Evolutionary conservation across 371 early-diverging fungal genomes (phyloP).

Genomic region (Saksenaea oblongispora): DNA sequence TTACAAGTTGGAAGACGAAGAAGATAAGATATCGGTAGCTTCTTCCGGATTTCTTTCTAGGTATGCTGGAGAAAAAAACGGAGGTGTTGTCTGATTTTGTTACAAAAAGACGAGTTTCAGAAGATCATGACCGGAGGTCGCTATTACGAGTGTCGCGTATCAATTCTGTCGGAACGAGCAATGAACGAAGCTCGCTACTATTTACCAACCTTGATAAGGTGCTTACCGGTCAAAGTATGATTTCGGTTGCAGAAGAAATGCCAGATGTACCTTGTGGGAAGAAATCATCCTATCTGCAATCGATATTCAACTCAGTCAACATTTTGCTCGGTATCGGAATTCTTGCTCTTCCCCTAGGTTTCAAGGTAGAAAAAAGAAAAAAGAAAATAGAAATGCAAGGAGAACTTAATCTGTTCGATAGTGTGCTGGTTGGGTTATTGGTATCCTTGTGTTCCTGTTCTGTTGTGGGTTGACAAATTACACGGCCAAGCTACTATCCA

Average conservation of each 20-base stretch:
- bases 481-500: slow-evolving; percentile 65
- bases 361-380: slow-evolving; percentile 33
- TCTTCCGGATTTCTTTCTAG: too few relatives aligned
- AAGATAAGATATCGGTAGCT: too few relatives aligned
- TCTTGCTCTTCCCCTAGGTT: slow-evolving; percentile 62
- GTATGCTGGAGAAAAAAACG: too few relatives aligned
- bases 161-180: too few relatives aligned
- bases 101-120: too few relatives aligned
- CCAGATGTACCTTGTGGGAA: slow-evolving; percentile 6
- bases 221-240: slow-evolving; percentile 13
- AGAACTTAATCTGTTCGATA: too few relatives aligned
- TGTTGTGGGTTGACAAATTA: slow-evolving; percentile 63
- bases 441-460: slow-evolving; percentile 54
- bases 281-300: slow-evolving; percentile 52
- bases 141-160: too few relatives aligned
- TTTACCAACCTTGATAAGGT: too few relatives aligned
- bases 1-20: too few relatives aligned
- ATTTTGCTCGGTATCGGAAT: slow-evolving; percentile 64
- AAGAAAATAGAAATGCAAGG: slow-evolving; percentile 1
- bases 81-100: too few relatives aligned
- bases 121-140: too few relatives aligned
- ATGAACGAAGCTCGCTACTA: too few relatives aligned
- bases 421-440: slow-evolving; percentile 71
- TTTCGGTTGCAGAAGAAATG: slow-evolving; percentile 42
- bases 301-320: slow-evolving; percentile 64